Evolutionary conservation across 192 early-diverging fungal species (phyloP).

Genomic region (Coemansia aciculifera): DNA sequence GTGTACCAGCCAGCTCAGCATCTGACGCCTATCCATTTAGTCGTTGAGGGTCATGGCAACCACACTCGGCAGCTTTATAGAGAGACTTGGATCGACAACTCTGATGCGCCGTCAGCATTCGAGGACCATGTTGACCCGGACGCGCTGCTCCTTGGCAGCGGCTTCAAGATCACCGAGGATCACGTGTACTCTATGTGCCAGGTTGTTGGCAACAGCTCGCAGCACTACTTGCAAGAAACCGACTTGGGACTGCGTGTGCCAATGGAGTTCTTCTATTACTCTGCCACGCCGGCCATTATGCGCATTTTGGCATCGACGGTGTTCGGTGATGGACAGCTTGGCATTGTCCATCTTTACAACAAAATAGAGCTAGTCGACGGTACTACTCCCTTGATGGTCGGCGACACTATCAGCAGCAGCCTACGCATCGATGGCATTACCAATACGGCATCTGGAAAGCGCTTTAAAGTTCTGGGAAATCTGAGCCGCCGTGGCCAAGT

Average conservation of each 20-base stretch:
- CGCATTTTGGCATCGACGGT: conserved; percentile 81
- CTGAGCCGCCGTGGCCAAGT: conserved; percentile 60
- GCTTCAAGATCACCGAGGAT: conserved; percentile 62
- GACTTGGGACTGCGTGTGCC: conserved; percentile 65
- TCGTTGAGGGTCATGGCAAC: background rate
- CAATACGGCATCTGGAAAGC: conserved; percentile 81
- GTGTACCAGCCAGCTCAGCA: conserved; percentile 9
- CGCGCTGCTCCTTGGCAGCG: background rate
- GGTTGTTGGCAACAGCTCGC: conserved; percentile 64
- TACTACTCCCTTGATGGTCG: conserved; percentile 61
- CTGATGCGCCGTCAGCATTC: conserved; percentile 1
- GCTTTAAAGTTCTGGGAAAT: conserved; percentile 71
- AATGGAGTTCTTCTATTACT: conserved; percentile 86
- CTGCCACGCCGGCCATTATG: conserved; percentile 76
- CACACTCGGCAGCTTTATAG: conserved; percentile 6
- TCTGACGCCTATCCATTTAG: conserved; percentile 16
- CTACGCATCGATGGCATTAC: conserved; percentile 73
- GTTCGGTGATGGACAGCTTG: conserved; percentile 81
- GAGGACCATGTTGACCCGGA: conserved; percentile 1
- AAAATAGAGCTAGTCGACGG: conserved; percentile 71
- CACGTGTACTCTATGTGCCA: conserved; percentile 83
- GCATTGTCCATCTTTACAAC: conserved; percentile 84
- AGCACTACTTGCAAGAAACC: conserved; percentile 47
- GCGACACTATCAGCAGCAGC: conserved; percentile 72
- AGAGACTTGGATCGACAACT: conserved; percentile 15